Base-by-base conservation (phyloP, 2,329 filamentous ascomycete species). In the Cladosporium colombiae region DNA sequence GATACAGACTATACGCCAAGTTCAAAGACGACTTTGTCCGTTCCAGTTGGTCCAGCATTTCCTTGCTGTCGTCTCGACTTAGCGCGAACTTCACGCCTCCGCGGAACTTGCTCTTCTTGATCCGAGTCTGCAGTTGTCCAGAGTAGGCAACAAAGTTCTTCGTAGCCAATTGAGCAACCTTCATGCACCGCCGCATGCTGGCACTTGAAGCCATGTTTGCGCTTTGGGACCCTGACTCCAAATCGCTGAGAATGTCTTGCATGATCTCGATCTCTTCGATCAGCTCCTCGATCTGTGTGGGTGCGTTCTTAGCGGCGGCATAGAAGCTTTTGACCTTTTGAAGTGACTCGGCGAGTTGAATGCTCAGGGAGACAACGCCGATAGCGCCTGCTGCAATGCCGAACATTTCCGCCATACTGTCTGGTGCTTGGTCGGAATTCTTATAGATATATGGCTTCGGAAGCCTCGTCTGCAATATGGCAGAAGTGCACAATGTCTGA, bases 261-360 rank as follows among this genome's bases (percentile, higher is more conserved):
- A 59, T 44, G 7, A 29, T 27, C 2, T 27, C 35, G 14, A 59
- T 59, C 23, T 59, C 56, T 21, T 59, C 56, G 56, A 59, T 59
- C 10, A 59, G 56, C 16, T 59, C 35, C 5, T 35, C 56, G 37
- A 59, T 7, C 14, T 44, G 35, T 7, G 35, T 3, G 11, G 56
- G 56, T 21, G 56, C 56, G n/a, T 59, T 59, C 2, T 59, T 59
- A 1, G 10, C 37, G 18, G 25, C 25, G 16, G n/a, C 25, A 10
- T 44, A 59, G 56, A 59, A 59, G 35, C 35, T 4, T 59, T 44
- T 59, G 35, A 59, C 56, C 27, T 46, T 59, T 3, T 59, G 56
- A 16, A 59, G 21, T 0, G 56, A 59, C 16, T 59, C 56, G 2
- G 56, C 56, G 35, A 59, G 56, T 4, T 59, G 56, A 18, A 59